Evolutionary conservation across 2,329 filamentous ascomycete species (phyloP), one percentile per base, ranked within the genome.

Genomic region (Iodosphaeria phyllophila): DNA sequence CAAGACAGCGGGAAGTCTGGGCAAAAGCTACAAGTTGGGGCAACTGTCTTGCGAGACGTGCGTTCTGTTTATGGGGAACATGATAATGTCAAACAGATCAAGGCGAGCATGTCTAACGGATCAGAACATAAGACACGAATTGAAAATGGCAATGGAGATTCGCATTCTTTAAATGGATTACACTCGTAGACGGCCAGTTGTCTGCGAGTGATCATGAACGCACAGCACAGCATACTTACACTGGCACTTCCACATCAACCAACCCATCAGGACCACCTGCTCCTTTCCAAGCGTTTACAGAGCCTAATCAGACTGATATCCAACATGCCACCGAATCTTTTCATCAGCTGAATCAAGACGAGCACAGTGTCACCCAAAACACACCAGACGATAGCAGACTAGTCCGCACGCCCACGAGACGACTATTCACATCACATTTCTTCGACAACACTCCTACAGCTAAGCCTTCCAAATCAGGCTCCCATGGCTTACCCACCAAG

Each of bases 131-230:
- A 16, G 11, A 12, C 13, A 10, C 2, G 9, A 9, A 13, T n/a
- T n/a, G 18, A 11, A 24, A 13, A 12, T 9, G 16, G 5, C 11
- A 18, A 22, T 7, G 12, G 7, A 24, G 25, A 16, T 5, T 16
- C 3, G 25, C 13, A 11, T 5, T 8, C n/a, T 31, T 29, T 31
- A 47, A 48, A 48, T 41, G 36, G 25, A 21, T 30, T 28, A 37
- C 45, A 46, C 41, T 44, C 40, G 38, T 44, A 45, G 31, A 32
- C 33, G 30, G 33, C 39, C 43, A 46, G 43, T 45, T 31, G 27
- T 38, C 34, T 42, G 30, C 41, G 43, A 39, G 43, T 47, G 45
- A 39, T 42, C 28, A 32, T 34, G 25, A 23, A 21, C 20, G 33
- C 43, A 43, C 47, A 42, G 41, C n/a, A n/a, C n/a, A n/a, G n/a